These are phyloP conservation scores for Kodamaea leandrae DNA, from an alignment of 805 yeast species.

Conservation along the genomic window DNA sequence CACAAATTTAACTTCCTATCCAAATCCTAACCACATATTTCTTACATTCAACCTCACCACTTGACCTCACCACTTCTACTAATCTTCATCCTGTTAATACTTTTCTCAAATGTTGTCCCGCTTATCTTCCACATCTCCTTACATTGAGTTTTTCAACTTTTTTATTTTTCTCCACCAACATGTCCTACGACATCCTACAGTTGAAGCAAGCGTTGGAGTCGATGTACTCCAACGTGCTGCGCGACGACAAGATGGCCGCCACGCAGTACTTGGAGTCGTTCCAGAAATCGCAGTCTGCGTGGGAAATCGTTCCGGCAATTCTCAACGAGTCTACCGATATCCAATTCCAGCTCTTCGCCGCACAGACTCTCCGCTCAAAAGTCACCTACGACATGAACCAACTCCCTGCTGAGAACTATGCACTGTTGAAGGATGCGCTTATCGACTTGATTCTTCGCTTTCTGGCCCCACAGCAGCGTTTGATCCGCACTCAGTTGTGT, in stretches of 20 bases:
- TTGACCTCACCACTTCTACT: too few relatives aligned
- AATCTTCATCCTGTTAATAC: too few relatives aligned
- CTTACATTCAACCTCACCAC: too few relatives aligned
- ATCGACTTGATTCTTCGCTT: constrained; percentile 55
- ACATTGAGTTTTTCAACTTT: background rate
- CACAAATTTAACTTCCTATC: too few relatives aligned
- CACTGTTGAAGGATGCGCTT: constrained; percentile 65
- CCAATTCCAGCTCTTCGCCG: constrained; percentile 75
- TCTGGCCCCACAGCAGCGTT: constrained; percentile 29
- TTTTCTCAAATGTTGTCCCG: too few relatives aligned
- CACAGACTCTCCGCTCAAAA: constrained; percentile 87
- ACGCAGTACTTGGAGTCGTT: constrained; percentile 67
- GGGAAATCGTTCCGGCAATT: constrained; percentile 66
- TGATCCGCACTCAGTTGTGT: constrained; percentile 79
- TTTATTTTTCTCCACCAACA: constrained; percentile 1
- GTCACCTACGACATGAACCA: constrained; percentile 83
- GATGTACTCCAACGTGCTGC: constrained; percentile 44
- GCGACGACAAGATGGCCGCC: constrained; percentile 49
- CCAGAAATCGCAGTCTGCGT: constrained; percentile 79
- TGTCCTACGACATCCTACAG: constrained; percentile 17
- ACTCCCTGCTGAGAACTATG: constrained; percentile 56
- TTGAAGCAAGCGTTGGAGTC: constrained; percentile 47
- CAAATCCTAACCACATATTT: too few relatives aligned
- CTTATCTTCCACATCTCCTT: background rate
- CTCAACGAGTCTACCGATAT: constrained; percentile 40